Base-by-base conservation (phyloP, 2,329 filamentous ascomycete species). In the Penicillium sp. region DNA sequence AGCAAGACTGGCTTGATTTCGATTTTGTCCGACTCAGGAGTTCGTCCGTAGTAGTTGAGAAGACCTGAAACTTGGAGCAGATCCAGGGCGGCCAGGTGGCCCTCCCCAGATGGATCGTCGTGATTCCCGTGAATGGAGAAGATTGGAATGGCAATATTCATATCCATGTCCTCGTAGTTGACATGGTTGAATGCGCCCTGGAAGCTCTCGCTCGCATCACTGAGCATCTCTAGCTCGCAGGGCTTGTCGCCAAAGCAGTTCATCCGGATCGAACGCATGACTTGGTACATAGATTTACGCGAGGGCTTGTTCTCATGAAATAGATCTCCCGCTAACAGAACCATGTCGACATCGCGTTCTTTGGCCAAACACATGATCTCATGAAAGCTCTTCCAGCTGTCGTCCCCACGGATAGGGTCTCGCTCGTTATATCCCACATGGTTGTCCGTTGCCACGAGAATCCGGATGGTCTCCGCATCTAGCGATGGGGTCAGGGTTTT, bases 101-200 rank as follows among this genome's bases (percentile, higher is more conserved):
- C 94, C 65, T 96, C 92, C 9, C 94, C 94, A n/a, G 92, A 95
- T 0, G 94, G 94, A 68, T 99, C 94, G 67, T 99, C 94, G 69
- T 99, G 94, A 66, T 99, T 99, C 42, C 94, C 94, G 65, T 99
- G 95, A 38, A 99, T 99, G 0, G 93, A 96, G 69, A 99, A 99
- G 26, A 99, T 91, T 0, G 94, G 94, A 51, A 97, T 96, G 1
- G 92, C 90, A 55, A 99, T 85, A 65, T 99, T 99, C 72, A 99
- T 96, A 64, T 99, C 90, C 23, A 90, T 85, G 65, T 99, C 94
- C 72, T 97, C 91, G 73, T 99, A 99, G 73, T 99, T 99, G 73
- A 96, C 93, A 70, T 96, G 89, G 45, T 90, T 87, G 68, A 96
- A 95, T 0, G 90, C 86, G 6, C 89, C 89, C 56, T 90, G 87